Base-by-base conservation (phyloP, 176 grass and related monocot species). In the Zoysia japonica region DNA sequence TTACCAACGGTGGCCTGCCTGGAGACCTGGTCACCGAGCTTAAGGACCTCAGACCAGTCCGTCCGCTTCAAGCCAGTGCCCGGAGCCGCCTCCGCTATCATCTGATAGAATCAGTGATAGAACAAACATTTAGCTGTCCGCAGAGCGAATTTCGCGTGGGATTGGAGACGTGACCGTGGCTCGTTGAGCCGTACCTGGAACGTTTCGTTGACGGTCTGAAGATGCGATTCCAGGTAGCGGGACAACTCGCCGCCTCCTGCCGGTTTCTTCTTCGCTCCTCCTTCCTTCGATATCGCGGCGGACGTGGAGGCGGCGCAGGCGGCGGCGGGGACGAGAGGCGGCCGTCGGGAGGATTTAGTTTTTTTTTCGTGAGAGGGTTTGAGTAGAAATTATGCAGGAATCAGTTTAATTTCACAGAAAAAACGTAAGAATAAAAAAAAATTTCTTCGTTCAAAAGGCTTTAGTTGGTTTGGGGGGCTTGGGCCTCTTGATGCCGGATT, bases 1-100 rank as follows among this genome's bases (percentile, higher is more conserved):
- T 41, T 65, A 99, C 90, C 86, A 1, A 91, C 79, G 54, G 92
- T 99, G 40, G 92, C 96, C 68, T 94, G 90, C 82, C 89, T 95
- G 65, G 96, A 99, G 67, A 99, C 71, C 48, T 91, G 88, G 28
- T 92, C 87, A 10, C 86, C 92, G 20, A 91, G 65, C 74, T 89
- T 86, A 47, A 89, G 54, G 68, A 92, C 96, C 68, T 95, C 87
- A 5, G 84, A 89, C 96, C 90, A 99, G 47, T 93, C 90, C 79
- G 84, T 78, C 86, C 88, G 93, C 65, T 87, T 82, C 11, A 95
- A 68, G 50, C 80, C 40, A 43, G 7, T 68, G 4, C 84, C 76
- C 7, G 81, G 78, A 43, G 86, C 84, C n/a, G 81, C 67, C 55
- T 74, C 67, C 11, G 74, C 47, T 82, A 99, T 64, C 75, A 99